Base-by-base conservation (phyloP, 768 basidiomycete genomes). In the Cyathus striatus region DNA sequence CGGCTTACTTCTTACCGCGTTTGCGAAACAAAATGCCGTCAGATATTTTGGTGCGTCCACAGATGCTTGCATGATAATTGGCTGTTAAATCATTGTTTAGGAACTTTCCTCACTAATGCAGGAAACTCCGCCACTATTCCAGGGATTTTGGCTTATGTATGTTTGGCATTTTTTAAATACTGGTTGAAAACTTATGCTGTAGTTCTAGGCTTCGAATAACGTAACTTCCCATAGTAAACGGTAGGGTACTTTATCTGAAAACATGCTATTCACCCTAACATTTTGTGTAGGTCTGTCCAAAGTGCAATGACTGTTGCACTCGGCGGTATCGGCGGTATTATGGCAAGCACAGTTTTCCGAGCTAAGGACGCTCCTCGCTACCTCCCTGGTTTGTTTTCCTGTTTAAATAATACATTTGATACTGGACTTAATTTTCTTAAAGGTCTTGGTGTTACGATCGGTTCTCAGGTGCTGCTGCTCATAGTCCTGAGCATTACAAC, bases 181-280 rank as follows among this genome's bases (percentile, higher is more conserved):
- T 7, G n/a, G 5, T 17, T 14, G 16, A 46, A 1, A 17, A 24
- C 14, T 20, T 6, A 24, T n/a, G 32, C 16, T 7, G 24, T 17
- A 32, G n/a, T 23, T 16, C 16, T 40, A 70, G 64, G 57, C 60
- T 34, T 61, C 68, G 4, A 73, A 73, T 47, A 76, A 76, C 47
- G 71, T 73, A 4, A 70, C 71, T 7, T 69, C 70, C 12, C 72
- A 74, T 41, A 70, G 69, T 41, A 74, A 73, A 57, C 61, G 60
- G 65, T 65, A 42, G 22, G 45, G 33, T 10, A 22, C 41, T 1
- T 16, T 39, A 24, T 21, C 18, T 23, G 30, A 12, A 42, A 33
- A 14, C 26, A 36, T 10, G 16, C 13, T 4, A 39, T 41, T 48
- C n/a, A 50, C 30, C n/a, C 7, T 27, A 41, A 32, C 16, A 7